Conservation (phyloP, 1,284 basidiomycete species). For the Irpex lacteus region DNA sequence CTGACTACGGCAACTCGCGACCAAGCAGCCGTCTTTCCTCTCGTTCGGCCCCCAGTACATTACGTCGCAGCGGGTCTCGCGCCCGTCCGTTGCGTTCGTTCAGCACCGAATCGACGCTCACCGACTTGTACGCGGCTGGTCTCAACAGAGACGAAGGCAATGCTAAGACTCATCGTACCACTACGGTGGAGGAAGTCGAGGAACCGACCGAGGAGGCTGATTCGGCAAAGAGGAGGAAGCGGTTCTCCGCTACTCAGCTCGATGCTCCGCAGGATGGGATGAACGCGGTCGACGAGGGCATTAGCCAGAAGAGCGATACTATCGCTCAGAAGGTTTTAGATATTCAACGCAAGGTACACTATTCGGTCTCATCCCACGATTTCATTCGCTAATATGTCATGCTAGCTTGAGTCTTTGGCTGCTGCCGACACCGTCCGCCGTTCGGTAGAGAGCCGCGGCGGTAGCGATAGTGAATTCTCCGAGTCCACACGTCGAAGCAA, state of each 20-base stretch:
- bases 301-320: conserved; percentile 76
- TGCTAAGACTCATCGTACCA: conserved; percentile 43
- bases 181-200: conserved; percentile 50
- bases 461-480: conserved; percentile 48
- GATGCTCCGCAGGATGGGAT: conserved; percentile 71
- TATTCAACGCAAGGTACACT: conserved; percentile 76
- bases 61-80: conserved; percentile 56
- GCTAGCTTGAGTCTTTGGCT: conserved; percentile 70
- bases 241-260: conserved; percentile 66
- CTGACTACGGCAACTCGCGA: conserved; percentile 59
- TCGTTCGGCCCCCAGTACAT: conserved; percentile 41
- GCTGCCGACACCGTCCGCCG: conserved; percentile 51
- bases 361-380: conserved; percentile 2
- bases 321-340: conserved; percentile 81
- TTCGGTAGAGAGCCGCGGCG: conserved; percentile 35
- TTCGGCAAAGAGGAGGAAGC: conserved; percentile 54
- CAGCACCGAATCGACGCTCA: conserved; percentile 71
- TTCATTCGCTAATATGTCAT: conserved; percentile 1
- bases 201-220: conserved; percentile 55
- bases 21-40: conserved; percentile 41
- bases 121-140: conserved; percentile 53
- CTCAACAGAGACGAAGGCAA: conserved; percentile 22
- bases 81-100: conserved; percentile 52
- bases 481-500: conserved; percentile 22
- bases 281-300: conserved; percentile 79